Conservation (phyloP, 1,284 basidiomycete species). For the Ceratobasidium sp. region DNA sequence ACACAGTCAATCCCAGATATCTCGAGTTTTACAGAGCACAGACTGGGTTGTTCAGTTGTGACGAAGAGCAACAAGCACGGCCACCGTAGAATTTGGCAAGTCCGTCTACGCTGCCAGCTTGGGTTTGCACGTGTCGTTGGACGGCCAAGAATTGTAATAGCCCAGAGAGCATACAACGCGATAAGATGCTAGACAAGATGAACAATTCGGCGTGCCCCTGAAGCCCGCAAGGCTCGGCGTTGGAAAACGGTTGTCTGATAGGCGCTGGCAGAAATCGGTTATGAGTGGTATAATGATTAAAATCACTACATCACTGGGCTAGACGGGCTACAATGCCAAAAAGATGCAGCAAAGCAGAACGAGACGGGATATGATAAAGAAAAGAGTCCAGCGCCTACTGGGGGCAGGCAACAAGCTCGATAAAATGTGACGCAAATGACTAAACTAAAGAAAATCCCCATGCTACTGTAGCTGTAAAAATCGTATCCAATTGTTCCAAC, state of each 20-base stretch:
- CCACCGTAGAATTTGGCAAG: background rate
- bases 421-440: constrained; percentile 31
- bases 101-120: background rate
- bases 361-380: constrained; percentile 8
- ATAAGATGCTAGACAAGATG: too few species aligned
- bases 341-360: background rate
- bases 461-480: constrained; percentile 33
- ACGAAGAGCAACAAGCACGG: background rate
- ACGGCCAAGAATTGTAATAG: background rate
- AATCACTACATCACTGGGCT: background rate
- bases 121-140: background rate
- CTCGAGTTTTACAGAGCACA: background rate
- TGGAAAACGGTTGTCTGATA: too few species aligned
- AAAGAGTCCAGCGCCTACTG: constrained; percentile 32
- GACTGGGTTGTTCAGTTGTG: background rate
- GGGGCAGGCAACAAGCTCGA: constrained; percentile 19
- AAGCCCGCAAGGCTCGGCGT: too few species aligned
- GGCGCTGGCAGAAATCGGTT: too few species aligned
- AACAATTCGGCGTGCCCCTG: too few species aligned
- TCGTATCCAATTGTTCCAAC: constrained; percentile 27
- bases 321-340: background rate
- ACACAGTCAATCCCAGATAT: background rate
- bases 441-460: constrained; percentile 24
- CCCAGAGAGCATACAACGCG: too few species aligned
- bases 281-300: background rate